These are phyloP conservation scores for Zygoascus sp. DNA, from an alignment of 1,139 yeast species.

Conservation along the genomic window DNA sequence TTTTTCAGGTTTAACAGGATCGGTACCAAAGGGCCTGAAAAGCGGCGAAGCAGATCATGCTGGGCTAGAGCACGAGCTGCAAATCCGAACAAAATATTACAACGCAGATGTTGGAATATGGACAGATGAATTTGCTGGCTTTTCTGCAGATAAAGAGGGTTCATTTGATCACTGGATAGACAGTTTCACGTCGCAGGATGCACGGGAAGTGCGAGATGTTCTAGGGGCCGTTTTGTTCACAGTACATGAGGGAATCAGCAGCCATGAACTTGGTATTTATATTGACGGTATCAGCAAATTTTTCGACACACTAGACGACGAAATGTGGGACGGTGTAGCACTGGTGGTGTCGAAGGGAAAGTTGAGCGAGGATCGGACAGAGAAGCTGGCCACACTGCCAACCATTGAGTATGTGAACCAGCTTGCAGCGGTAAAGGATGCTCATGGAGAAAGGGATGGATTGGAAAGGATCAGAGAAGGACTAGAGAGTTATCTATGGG, in stretches of 20 bases:
- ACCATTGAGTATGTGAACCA: slow-evolving; percentile 30
- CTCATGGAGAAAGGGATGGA: slow-evolving; percentile 20
- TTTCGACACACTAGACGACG: slow-evolving; percentile 24
- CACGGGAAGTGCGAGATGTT: slow-evolving; percentile 40
- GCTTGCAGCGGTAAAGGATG: slow-evolving; percentile 12
- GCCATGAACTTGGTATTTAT: slow-evolving; percentile 12
- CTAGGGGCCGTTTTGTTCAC: slow-evolving; percentile 40
- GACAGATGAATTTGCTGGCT: slow-evolving; percentile 39
- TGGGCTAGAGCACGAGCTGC: slow-evolving; percentile 35
- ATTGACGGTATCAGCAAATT: slow-evolving; percentile 20
- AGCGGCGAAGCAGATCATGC: slow-evolving; percentile 28
- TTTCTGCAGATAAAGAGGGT: not conserved
- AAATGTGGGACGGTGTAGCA: slow-evolving; percentile 29
- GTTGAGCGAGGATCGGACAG: slow-evolving; percentile 13
- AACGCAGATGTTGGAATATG: slow-evolving; percentile 37
- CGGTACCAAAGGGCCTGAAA: slow-evolving; percentile 15
- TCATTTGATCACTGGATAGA: slow-evolving; percentile 33
- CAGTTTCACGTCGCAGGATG: slow-evolving; percentile 36
- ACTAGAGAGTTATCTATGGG: slow-evolving; percentile 29
- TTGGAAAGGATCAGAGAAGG: slow-evolving; percentile 28
- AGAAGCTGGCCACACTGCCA: slow-evolving; percentile 23
- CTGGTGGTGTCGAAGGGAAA: slow-evolving; percentile 23
- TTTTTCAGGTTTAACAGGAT: slow-evolving; percentile 24
- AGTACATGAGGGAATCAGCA: slow-evolving; percentile 21
- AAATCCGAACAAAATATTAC: slow-evolving; percentile 39